phyloP scores from a whole-genome alignment of 371 early-diverging fungal species.

The Lichtheimia corymbifera region DNA sequence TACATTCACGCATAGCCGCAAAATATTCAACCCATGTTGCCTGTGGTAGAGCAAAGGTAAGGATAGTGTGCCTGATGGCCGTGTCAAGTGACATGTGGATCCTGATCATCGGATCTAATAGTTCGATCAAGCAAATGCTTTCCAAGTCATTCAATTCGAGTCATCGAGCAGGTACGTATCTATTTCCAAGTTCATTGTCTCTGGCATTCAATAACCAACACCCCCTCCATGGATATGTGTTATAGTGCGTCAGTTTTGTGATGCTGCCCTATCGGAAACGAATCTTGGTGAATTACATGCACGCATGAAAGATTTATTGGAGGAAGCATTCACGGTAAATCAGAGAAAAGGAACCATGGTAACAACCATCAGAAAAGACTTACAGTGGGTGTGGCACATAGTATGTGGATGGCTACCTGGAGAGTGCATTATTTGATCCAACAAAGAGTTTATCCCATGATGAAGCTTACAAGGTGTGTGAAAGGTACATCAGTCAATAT shows the following conservation, averaged over 20 bases:
- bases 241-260: constrained; percentile 32
- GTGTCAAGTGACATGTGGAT: constrained; percentile 1
- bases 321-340: constrained; percentile 20
- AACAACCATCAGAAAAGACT: neutral
- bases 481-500: constrained; percentile 25
- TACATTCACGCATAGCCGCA: no score
- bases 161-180: neutral
- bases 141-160: constrained; percentile 18
- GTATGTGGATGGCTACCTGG: neutral
- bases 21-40: constrained; percentile 3
- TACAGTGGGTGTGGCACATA: neutral
- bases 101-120: neutral
- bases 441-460: neutral
- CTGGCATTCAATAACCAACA: neutral
- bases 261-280: constrained; percentile 23
- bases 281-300: constrained; percentile 27
- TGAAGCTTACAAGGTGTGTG: constrained; percentile 18
- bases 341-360: neutral
- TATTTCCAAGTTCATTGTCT: neutral
- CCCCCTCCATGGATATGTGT: neutral
- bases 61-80: neutral
- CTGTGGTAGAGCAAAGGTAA: constrained; percentile 12
- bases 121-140: constrained; percentile 8
- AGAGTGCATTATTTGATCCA: neutral
- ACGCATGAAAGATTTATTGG: constrained; percentile 25